A percentile compares a stretch with the other conserved stretches of the same genome.
phyloP scores from a whole-genome alignment of 2,329 filamentous ascomycete genomes.

The Seiridium cupressi region DNA sequence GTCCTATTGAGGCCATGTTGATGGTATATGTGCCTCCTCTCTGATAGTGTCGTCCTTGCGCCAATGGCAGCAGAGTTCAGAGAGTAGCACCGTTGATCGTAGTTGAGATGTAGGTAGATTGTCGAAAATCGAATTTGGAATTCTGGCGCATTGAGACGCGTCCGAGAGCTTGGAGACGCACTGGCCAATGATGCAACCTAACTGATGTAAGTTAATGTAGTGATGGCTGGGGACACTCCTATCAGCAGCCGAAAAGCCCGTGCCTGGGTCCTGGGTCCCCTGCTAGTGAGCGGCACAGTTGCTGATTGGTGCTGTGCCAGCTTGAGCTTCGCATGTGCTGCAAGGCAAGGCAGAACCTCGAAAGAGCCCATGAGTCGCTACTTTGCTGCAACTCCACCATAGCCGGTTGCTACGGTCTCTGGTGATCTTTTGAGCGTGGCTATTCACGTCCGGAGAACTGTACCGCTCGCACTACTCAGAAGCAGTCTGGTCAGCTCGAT shows the following conservation, averaged over 20 bases:
- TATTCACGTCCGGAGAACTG: too few relatives aligned
- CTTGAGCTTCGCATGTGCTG: too few relatives aligned
- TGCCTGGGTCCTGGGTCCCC: not conserved
- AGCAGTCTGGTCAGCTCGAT: too few relatives aligned
- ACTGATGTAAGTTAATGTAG: constrained; percentile 1
- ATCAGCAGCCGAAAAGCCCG: not conserved
- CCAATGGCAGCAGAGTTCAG: too few relatives aligned
- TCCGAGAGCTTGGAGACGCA: not conserved
- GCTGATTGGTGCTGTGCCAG: not conserved
- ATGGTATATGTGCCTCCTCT: too few relatives aligned
- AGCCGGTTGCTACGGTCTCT: not conserved
- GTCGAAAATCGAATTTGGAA: not conserved
- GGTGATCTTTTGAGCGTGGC: too few relatives aligned
- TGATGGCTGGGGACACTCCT: not conserved
- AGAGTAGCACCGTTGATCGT: too few relatives aligned
- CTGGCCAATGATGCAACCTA: constrained; percentile 8
- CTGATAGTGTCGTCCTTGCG: too few relatives aligned
- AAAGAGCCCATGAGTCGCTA: not conserved
- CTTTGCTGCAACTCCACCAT: not conserved
- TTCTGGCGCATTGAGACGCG: not conserved
- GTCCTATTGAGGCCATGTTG: constrained; percentile 67
- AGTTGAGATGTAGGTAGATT: too few relatives aligned
- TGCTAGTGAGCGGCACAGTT: not conserved
- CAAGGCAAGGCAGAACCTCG: not conserved
- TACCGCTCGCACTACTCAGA: too few relatives aligned